Percentiles rank a stretch among this genome's conserved stretches.
phyloP scores from a whole-genome alignment of 768 basidiomycete genomes.

The Symmetrospora coprosmae region DNA sequence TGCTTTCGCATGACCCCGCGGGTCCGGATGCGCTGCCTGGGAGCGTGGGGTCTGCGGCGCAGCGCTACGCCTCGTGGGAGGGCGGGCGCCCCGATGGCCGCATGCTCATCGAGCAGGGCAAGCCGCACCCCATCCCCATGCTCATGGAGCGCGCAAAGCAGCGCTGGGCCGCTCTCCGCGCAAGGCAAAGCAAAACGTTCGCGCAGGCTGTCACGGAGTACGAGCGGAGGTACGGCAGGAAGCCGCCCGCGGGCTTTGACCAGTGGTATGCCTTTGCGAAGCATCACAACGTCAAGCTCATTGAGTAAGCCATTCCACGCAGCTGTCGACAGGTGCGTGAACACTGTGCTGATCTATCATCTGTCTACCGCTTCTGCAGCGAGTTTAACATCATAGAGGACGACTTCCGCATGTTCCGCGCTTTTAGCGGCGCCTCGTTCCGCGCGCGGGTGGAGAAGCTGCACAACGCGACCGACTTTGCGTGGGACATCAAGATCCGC shows the following conservation, averaged over 20 bases:
- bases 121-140: constrained; percentile 43
- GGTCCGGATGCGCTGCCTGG: neutral
- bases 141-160: constrained; percentile 40
- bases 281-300: constrained; percentile 20
- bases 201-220: constrained; percentile 69
- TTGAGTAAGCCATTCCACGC: constrained; percentile 29
- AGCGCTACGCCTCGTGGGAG: constrained; percentile 23
- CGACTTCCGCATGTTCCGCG: constrained; percentile 33
- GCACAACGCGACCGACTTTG: constrained; percentile 19
- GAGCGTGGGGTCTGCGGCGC: neutral
- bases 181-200: constrained; percentile 63
- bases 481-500: constrained; percentile 29
- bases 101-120: constrained; percentile 28
- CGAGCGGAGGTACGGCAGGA: constrained; percentile 53
- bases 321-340: neutral
- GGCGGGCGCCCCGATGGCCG: constrained; percentile 21
- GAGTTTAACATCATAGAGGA: constrained; percentile 36
- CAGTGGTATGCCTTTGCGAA: constrained; percentile 45
- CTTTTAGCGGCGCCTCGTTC: constrained; percentile 29
- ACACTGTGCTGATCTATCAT: neutral
- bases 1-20: neutral
- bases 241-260: constrained; percentile 82
- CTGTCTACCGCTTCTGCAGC: constrained; percentile 3
- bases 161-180: constrained; percentile 45
- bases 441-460: constrained; percentile 27